Base-by-base conservation (phyloP, 2,329 filamentous ascomycete species). In the Arthrobotrys conoides region DNA sequence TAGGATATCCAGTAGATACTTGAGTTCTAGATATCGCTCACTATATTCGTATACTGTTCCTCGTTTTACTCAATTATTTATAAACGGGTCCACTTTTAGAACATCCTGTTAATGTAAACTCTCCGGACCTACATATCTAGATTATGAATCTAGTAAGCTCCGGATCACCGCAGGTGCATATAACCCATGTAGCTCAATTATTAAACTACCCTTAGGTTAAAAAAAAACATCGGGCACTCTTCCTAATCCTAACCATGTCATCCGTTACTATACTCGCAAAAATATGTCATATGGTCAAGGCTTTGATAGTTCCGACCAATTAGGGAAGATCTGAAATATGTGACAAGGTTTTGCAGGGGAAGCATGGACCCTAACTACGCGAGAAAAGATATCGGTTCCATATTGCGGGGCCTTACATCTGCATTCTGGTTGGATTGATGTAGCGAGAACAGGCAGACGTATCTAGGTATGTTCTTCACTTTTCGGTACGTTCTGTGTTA, bases 221-320 rank as follows among this genome's bases (percentile, higher is more conserved):
- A 10, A 36, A 33, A 36, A 55, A 5, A 8, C 27, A 9, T 9
- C 33, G 57, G 20, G 18, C 24, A 27, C 10, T 22, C 18, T 61
- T 61, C 57, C 57, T 24, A 44, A 61, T 61, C 14, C 36, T 61
- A 27, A 44, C 57, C 57, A 61, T 61, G 57, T 61, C 57, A 4
- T 44, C 57, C 57, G 57, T 18, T n/a, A 27, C 36, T 14, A 41
- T 61, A 61, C n/a, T 44, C 20, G 41, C 5, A 24, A 61, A 27
- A 41, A 24, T 18, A 61, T 44, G 10, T 61, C 20, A 44, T 36
- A 61, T 44, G 18, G 12, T 9, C 36, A 36, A 38, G 6, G 14
- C 6, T 8, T 44, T n/a, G 12, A n/a, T 18, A 46, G 41, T 46
- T 46, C 9, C 44, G 10, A 27, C 36, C 18, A 38, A 41, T 22